Conservation (phyloP, 163 green algal genomes). For the Smithsoniella earleae region DNA sequence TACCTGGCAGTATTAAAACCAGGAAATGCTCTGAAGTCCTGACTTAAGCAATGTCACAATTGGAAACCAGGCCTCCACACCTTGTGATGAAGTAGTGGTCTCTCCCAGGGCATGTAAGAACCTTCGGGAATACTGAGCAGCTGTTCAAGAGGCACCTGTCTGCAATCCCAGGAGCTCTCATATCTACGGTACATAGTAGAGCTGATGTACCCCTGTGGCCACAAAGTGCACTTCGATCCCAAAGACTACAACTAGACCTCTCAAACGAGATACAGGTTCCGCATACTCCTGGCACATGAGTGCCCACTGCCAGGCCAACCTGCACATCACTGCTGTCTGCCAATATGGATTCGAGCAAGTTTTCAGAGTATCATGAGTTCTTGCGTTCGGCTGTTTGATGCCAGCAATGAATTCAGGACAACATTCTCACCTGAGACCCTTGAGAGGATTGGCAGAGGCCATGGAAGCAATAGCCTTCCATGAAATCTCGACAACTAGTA, state of each 20-base stretch:
- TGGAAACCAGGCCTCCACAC: neutral
- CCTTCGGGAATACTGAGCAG: neutral
- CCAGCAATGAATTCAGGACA: no score
- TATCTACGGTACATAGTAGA: neutral
- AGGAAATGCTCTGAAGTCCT: neutral
- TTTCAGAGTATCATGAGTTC: no score
- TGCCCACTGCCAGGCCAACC: neutral
- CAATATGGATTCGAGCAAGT: no score
- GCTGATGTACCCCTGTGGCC: neutral
- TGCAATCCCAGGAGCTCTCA: neutral
- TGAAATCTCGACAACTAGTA: neutral
- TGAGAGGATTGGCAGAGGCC: neutral
- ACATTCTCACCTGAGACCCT: neutral
- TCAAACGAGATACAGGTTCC: neutral
- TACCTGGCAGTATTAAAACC: neutral
- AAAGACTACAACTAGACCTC: neutral
- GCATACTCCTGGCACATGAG: neutral
- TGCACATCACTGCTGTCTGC: no score
- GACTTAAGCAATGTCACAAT: no score
- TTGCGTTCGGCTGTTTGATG: no score
- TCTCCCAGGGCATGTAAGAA: neutral
- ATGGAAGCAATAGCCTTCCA: neutral
- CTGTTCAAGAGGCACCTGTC: neutral
- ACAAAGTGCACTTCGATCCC: neutral
- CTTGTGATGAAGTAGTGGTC: constrained; percentile 12